Percentiles rank a stretch among this genome's conserved stretches.
phyloP scores from a whole-genome alignment of 192 early-diverging fungal genomes.

The Spizellomyces punctatus region DNA sequence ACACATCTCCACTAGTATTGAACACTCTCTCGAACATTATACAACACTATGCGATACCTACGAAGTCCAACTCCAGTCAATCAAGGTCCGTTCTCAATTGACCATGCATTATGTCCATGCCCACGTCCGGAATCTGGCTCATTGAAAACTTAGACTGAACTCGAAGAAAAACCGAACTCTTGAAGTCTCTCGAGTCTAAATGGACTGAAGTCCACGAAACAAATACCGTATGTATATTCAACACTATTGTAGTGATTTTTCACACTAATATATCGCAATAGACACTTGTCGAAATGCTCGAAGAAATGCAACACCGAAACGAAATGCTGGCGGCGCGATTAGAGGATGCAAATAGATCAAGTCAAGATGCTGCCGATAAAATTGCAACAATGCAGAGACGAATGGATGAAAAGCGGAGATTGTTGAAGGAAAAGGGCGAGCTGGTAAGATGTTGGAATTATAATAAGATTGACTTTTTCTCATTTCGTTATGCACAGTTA shows the following conservation, averaged over 20 bases:
- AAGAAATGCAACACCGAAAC: conserved; percentile 9
- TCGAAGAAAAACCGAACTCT: too few relatives aligned
- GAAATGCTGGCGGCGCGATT: conserved; percentile 18
- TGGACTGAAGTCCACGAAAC: conserved; percentile 2
- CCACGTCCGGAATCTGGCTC: too few relatives aligned
- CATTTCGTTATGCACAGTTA: too few relatives aligned
- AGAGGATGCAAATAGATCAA: background rate
- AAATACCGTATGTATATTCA: background rate
- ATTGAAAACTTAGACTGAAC: too few relatives aligned
- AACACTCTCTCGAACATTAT: conserved; percentile 11
- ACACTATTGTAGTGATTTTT: background rate
- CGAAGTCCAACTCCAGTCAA: background rate
- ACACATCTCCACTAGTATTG: background rate
- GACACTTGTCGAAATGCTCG: conserved; percentile 3
- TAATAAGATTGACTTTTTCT: background rate
- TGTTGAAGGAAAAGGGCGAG: conserved; percentile 11
- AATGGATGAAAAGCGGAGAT: conserved; percentile 10
- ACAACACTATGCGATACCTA: conserved; percentile 6
- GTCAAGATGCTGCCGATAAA: conserved; percentile 5
- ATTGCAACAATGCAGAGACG: conserved; percentile 16
- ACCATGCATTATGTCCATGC: too few relatives aligned
- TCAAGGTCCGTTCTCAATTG: background rate
- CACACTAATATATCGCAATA: background rate
- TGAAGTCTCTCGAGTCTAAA: background rate
- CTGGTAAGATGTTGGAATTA: background rate